These are phyloP conservation scores for Pythium brassicae DNA, from an alignment of 352 stramenopile species.

Conservation along the genomic window DNA sequence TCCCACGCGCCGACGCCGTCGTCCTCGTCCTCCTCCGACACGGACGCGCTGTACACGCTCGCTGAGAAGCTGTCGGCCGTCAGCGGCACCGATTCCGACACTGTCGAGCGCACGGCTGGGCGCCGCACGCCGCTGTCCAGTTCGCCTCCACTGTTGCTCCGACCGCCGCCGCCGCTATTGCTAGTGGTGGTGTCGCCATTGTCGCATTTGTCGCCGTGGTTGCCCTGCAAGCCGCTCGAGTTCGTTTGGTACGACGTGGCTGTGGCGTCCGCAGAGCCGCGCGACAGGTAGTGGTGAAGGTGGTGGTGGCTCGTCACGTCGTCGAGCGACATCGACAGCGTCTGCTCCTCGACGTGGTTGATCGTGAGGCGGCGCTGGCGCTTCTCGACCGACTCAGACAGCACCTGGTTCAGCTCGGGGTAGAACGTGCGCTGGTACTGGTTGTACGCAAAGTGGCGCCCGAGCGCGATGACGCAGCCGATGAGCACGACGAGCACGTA, in stretches of 20 bases:
- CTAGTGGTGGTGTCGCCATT: conserved; percentile 6
- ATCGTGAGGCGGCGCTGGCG: conserved; percentile 58
- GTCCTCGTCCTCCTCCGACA: conserved; percentile 36
- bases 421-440: conserved; percentile 78
- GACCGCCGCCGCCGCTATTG: no score
- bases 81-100: conserved; percentile 24
- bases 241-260: conserved; percentile 26
- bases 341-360: conserved; percentile 67
- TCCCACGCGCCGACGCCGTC: conserved; percentile 28
- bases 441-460: conserved; percentile 73
- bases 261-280: conserved; percentile 25
- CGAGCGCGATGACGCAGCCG: conserved; percentile 62
- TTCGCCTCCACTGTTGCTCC: neutral
- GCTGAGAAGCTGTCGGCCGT: conserved; percentile 48
- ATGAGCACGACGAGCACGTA: conserved; percentile 69
- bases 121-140: neutral
- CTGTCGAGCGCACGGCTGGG: conserved; percentile 7
- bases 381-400: conserved; percentile 56
- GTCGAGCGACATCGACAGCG: conserved; percentile 73
- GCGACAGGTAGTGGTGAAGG: no score
- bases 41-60: conserved; percentile 60
- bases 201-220: conserved; percentile 10
- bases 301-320: conserved; percentile 26
- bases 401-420: conserved; percentile 58
- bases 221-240: conserved; percentile 14